phyloP scores from a whole-genome alignment of 1,284 basidiomycete species.

The Tilletia walkeri region DNA sequence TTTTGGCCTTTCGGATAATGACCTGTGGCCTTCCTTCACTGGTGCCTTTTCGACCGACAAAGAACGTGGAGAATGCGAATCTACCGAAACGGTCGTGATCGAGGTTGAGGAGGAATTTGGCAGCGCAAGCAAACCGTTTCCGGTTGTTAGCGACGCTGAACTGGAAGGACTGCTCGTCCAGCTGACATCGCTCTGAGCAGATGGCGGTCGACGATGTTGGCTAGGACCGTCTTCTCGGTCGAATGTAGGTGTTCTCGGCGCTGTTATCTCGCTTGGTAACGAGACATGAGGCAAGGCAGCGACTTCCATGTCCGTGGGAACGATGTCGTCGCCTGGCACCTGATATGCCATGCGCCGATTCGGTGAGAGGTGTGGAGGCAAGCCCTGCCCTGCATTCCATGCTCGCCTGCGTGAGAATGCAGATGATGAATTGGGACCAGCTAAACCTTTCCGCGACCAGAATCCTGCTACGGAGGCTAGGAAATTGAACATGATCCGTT shows the following conservation, averaged over 20 bases:
- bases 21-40: neutral
- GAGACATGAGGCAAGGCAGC: too few species aligned
- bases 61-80: neutral
- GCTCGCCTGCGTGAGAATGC: neutral
- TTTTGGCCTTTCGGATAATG: neutral
- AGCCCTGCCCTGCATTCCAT: neutral
- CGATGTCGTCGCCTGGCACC: too few species aligned
- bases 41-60: neutral
- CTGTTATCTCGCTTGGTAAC: too few species aligned
- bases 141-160: neutral
- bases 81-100: neutral
- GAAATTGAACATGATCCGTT: slow-evolving; percentile 44
- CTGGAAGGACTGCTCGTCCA: neutral
- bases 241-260: too few species aligned
- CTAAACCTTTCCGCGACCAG: slow-evolving; percentile 26
- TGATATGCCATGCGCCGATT: too few species aligned
- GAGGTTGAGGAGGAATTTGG: slow-evolving; percentile 3
- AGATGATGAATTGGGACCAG: neutral
- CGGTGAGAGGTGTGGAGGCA: neutral
- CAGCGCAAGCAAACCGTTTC: neutral
- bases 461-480: slow-evolving; percentile 30
- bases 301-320: too few species aligned
- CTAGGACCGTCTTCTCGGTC: too few species aligned
- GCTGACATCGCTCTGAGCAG: slow-evolving; percentile 1
- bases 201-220: neutral